Evolutionary conservation across 495 filamentous ascomycete species (phyloP).

Genomic region (Parathielavia hyrcaniae): DNA sequence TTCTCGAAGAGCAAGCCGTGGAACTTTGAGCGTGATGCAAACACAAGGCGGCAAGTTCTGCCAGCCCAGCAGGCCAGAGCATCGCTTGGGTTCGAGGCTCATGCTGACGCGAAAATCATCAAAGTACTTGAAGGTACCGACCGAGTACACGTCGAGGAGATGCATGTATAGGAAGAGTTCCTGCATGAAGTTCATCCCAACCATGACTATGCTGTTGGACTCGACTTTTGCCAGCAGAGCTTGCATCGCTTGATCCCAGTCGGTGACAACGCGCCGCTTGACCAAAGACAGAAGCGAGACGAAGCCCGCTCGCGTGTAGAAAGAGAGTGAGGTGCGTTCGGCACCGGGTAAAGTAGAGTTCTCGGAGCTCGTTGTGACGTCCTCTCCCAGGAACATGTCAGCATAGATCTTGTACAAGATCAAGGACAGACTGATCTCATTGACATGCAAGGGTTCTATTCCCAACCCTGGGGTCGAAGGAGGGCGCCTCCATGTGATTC

Average conservation of each 20-base stretch:
- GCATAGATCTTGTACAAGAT: slow-evolving; percentile 3
- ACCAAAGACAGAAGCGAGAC: neutral
- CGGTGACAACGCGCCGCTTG: slow-evolving; percentile 3
- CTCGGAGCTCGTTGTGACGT: neutral
- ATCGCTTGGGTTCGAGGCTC: neutral
- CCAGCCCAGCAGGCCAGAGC: slow-evolving; percentile 18
- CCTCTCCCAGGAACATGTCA: slow-evolving; percentile 4
- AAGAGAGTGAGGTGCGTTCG: neutral
- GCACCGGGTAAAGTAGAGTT: neutral
- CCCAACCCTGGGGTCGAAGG: slow-evolving; percentile 9
- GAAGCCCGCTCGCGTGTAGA: slow-evolving; percentile 1
- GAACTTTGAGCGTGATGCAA: slow-evolving; percentile 36
- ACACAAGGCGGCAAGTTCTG: slow-evolving; percentile 33
- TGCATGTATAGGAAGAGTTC: slow-evolving; percentile 6
- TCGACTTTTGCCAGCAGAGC: neutral
- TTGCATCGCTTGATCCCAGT: slow-evolving; percentile 3
- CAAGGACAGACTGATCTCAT: neutral
- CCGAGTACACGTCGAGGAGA: neutral
- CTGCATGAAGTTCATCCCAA: slow-evolving; percentile 1
- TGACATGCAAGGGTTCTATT: slow-evolving; percentile 13
- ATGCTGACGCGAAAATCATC: neutral
- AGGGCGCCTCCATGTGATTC: slow-evolving; percentile 9
- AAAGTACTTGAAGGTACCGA: neutral
- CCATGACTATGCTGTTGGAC: neutral
- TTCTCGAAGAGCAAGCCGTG: slow-evolving; percentile 15